Percentiles rank a stretch among this genome's conserved stretches.
Conservation (phyloP, 345 rosid genomes). For the Syzygium jambos region DNA sequence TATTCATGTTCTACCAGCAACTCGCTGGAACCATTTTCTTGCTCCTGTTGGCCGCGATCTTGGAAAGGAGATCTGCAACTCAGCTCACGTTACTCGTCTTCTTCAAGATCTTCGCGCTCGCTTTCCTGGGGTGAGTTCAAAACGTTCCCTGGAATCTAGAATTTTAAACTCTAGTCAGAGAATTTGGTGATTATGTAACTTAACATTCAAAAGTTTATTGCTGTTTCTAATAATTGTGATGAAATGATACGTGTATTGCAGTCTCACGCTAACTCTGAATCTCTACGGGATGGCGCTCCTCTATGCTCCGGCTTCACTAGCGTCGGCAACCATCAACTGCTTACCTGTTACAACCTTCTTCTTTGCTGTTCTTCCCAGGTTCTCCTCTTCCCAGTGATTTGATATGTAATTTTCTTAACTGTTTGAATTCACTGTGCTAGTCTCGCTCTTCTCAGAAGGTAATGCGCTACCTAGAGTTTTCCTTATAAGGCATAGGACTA, state of each 20-base stretch:
- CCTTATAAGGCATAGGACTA: not conserved
- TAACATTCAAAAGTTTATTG: not conserved
- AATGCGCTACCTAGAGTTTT: not conserved
- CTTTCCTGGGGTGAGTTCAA: constrained; percentile 5
- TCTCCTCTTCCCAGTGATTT: not conserved
- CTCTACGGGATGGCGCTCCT: constrained; percentile 1
- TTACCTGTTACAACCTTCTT: constrained; percentile 4
- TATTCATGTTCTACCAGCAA: constrained; percentile 16
- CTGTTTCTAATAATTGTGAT: not conserved
- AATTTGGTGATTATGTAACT: not conserved
- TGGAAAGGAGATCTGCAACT: constrained; percentile 4
- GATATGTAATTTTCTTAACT: not conserved
- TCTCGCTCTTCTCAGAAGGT: not conserved
- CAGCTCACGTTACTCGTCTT: constrained; percentile 2
- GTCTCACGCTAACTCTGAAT: constrained; percentile 3
- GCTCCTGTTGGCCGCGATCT: constrained; percentile 3
- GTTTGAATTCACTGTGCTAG: not conserved
- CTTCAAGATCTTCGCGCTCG: constrained; percentile 12
- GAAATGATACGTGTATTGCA: not conserved
- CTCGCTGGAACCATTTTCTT: constrained; percentile 6
- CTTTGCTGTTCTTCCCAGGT: constrained; percentile 15
- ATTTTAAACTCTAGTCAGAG: not conserved
- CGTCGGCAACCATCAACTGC: constrained; percentile 1
- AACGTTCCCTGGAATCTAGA: not conserved
- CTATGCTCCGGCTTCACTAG: constrained; percentile 8